Base-by-base conservation (phyloP, 805 yeast genomes). In the Wickerhamomyces strasburgensis region DNA sequence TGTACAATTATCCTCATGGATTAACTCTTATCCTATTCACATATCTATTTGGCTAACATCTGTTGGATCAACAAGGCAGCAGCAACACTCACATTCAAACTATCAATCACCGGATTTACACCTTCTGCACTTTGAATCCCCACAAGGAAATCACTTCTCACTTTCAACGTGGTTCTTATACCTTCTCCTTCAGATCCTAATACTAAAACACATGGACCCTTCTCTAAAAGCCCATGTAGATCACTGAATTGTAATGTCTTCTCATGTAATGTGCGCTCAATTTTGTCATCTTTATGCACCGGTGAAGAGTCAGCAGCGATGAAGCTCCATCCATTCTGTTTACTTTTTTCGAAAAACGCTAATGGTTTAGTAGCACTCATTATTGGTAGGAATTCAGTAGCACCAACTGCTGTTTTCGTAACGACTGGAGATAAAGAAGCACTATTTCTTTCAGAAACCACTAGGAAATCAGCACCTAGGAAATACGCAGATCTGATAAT, bases 121-220 rank as follows among this genome's bases (percentile, higher is more conserved):
- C 38, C 44, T 23, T 67, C 44, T 6, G 62, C 58, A 30, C 62
- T 58, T 11, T 46, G 34, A 7, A 67, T 58, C 33, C 56, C 57
- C 2, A 66, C 70, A 18, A 59, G 43, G 38, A 51, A 62, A 42
- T 81, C 84, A 34, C 85, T 74, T 48, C 75, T 64, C 36, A 75
- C 61, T 42, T 75, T 64, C 47, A 88, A 51, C 31, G 76, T 72
- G 6, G 80, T 80, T 36, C 96, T 67, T 18, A 88, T 75, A 26
- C 97, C 97, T 5, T 66, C 67, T 8, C 94, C 94, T 60, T 88
- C 97, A 34, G 87, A 82, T 10, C 96, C 97, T 33, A 89, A 64
- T 1, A 87, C 83, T 34, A 88, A 60, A 43, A 89, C 51, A 26
- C 76, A 70, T 0, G 96, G 96, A 2, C 69, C 56, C 9, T 63